Conservation (phyloP, 148 eudicot species). For the Gaultheria prostrata region DNA sequence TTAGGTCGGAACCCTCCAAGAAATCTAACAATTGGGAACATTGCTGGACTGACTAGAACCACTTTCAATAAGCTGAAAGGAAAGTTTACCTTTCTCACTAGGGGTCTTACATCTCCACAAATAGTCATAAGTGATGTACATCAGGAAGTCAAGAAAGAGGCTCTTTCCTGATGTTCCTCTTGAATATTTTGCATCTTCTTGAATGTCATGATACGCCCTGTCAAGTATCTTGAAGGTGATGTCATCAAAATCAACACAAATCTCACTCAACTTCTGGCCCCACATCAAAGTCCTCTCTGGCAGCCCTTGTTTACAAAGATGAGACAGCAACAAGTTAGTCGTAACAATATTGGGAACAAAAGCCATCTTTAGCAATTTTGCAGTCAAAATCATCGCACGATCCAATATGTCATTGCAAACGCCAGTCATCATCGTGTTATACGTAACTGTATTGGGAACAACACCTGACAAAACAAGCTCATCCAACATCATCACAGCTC, state of each 20-base stretch:
- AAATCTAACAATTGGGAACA: too few relatives aligned
- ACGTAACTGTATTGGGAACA: slow-evolving; percentile 79
- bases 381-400: slow-evolving; percentile 73
- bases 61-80: slow-evolving; percentile 15
- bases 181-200: slow-evolving; percentile 33
- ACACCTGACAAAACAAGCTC: slow-evolving; percentile 75
- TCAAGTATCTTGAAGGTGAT: slow-evolving; percentile 66
- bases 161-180: slow-evolving; percentile 51
- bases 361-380: slow-evolving; percentile 81
- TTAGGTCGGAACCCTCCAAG: too few relatives aligned
- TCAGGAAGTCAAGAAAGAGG: slow-evolving; percentile 79
- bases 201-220: slow-evolving; percentile 47
- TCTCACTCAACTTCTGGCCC: slow-evolving; percentile 66
- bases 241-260: slow-evolving; percentile 59
- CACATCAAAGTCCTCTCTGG: slow-evolving; percentile 76
- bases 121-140: slow-evolving; percentile 78
- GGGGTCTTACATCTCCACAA: slow-evolving; percentile 35
- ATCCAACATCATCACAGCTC: slow-evolving; percentile 64
- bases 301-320: slow-evolving; percentile 75
- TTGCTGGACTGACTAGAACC: slow-evolving; percentile 15
- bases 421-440: slow-evolving; percentile 82
- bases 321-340: slow-evolving; percentile 71
- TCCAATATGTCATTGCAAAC: slow-evolving; percentile 72
- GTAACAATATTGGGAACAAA: slow-evolving; percentile 83
- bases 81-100: slow-evolving; percentile 13